A percentile compares a stretch with the other conserved stretches of the same genome.
These are phyloP conservation scores for Tolypocladium tropicale DNA, from an alignment of 2,329 filamentous ascomycete species.

Conservation along the genomic window DNA sequence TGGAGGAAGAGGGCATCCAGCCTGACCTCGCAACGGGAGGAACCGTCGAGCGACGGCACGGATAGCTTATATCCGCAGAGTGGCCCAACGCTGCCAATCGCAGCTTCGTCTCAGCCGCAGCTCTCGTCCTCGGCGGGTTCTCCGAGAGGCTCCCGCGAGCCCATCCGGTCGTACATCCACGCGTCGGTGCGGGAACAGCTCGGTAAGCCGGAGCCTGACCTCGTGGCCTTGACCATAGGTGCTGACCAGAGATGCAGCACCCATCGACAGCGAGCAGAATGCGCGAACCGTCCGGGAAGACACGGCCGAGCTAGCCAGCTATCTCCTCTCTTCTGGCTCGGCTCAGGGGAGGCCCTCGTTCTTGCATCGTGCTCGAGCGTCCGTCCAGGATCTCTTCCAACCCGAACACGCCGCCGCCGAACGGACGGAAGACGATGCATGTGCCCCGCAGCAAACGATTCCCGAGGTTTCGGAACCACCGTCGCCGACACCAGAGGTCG, in stretches of 20 bases:
- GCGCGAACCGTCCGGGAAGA: constrained; percentile 74
- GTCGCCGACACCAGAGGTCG: constrained; percentile 15
- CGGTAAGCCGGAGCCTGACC: constrained; percentile 29
- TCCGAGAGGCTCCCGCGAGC: constrained; percentile 42
- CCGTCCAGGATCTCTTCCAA: constrained; percentile 15
- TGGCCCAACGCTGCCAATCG: constrained; percentile 10
- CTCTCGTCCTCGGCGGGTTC: constrained; percentile 31
- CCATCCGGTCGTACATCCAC: constrained; percentile 62
- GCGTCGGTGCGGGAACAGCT: constrained; percentile 50
- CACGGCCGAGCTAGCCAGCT: constrained; percentile 77
- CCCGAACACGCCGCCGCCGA: constrained; percentile 12
- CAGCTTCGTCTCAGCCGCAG: constrained; percentile 9
- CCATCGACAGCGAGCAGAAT: constrained; percentile 60
- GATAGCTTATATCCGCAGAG: constrained; percentile 14
- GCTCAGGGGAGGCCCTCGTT: constrained; percentile 33
- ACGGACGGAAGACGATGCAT: constrained; percentile 12
- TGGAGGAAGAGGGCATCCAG: constrained; percentile 35
- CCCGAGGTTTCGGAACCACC: constrained; percentile 47
- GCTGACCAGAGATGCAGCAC: constrained; percentile 24
- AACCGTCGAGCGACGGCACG: constrained; percentile 11
- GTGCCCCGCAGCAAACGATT: constrained; percentile 41
- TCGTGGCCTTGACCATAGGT: background rate
- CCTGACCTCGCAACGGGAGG: constrained; percentile 20
- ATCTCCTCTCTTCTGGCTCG: constrained; percentile 59
- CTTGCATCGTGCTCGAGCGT: constrained; percentile 25